Conservation (phyloP, 1,139 yeast species). For the Wickerhamiella pararugosa region DNA sequence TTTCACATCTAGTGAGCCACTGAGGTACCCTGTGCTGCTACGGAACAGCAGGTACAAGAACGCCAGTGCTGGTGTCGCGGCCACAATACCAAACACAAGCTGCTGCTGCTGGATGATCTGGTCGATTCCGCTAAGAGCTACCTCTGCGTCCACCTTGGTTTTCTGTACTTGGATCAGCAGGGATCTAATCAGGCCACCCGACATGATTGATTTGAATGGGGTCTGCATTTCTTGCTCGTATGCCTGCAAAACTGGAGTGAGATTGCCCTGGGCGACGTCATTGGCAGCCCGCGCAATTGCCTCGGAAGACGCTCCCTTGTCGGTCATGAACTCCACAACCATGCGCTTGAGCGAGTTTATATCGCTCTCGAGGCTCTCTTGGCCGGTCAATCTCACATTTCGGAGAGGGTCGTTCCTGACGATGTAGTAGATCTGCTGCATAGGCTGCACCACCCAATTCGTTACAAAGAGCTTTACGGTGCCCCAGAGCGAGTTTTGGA, state of each 20-base stretch:
- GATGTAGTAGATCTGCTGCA: slow-evolving; percentile 58
- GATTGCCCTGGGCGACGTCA: slow-evolving; percentile 45
- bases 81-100: slow-evolving; percentile 78
- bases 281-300: slow-evolving; percentile 20
- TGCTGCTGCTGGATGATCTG: slow-evolving; percentile 80
- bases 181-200: slow-evolving; percentile 63
- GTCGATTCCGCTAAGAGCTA: slow-evolving; percentile 84
- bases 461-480: slow-evolving; percentile 51
- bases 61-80: slow-evolving; percentile 51
- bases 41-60: slow-evolving; percentile 12
- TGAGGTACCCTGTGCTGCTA: background rate
- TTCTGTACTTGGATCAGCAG: slow-evolving; percentile 81
- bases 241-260: slow-evolving; percentile 61
- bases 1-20: background rate
- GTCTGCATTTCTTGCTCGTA: slow-evolving; percentile 63
- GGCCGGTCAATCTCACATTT: slow-evolving; percentile 61
- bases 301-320: slow-evolving; percentile 20
- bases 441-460: slow-evolving; percentile 75
- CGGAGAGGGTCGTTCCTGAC: slow-evolving; percentile 67
- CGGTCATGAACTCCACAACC: slow-evolving; percentile 61
- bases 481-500: slow-evolving; percentile 42
- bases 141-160: slow-evolving; percentile 86
- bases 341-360: slow-evolving; percentile 69
- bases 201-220: slow-evolving; percentile 48
- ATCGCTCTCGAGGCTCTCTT: slow-evolving; percentile 66